Conservation (phyloP, 768 basidiomycete species). For the Phaeotremella skinneri region DNA sequence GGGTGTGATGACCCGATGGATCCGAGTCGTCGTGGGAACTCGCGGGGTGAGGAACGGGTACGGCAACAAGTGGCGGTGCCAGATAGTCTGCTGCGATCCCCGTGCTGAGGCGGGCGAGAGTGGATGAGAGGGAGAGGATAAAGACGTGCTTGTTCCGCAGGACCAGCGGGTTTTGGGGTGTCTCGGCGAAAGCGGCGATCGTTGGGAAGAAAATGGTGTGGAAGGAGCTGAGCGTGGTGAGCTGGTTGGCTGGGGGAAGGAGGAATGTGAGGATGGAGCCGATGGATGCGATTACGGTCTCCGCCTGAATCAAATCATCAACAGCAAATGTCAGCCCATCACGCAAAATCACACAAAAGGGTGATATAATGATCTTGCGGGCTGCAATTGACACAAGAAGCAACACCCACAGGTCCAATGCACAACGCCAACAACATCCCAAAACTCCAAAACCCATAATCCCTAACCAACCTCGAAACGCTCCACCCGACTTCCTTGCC, state of each 20-base stretch:
- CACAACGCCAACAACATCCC: conserved; percentile 46
- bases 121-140: conserved; percentile 46
- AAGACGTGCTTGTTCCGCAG: conserved; percentile 49
- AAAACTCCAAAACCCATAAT: conserved; percentile 49
- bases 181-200: conserved; percentile 6
- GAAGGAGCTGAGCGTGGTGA: not conserved
- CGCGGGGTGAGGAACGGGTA: conserved; percentile 9
- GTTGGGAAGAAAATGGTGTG: not conserved
- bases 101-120: conserved; percentile 41
- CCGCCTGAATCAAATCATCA: conserved; percentile 35
- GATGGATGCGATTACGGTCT: conserved; percentile 48
- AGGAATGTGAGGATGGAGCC: conserved; percentile 50
- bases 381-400: too few relatives aligned
- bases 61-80: conserved; percentile 30
- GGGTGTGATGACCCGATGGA: conserved; percentile 6
- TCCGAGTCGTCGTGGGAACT: conserved; percentile 21
- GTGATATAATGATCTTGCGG: too few relatives aligned
- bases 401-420: conserved; percentile 50
- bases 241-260: conserved; percentile 26
- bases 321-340: not conserved
- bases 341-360: too few relatives aligned
- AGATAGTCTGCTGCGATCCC: conserved; percentile 47
- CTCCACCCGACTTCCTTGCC: conserved; percentile 40
- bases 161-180: conserved; percentile 21
- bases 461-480: conserved; percentile 33